Base-by-base conservation (phyloP, 768 basidiomycete genomes). In the Lentinula edodes region DNA sequence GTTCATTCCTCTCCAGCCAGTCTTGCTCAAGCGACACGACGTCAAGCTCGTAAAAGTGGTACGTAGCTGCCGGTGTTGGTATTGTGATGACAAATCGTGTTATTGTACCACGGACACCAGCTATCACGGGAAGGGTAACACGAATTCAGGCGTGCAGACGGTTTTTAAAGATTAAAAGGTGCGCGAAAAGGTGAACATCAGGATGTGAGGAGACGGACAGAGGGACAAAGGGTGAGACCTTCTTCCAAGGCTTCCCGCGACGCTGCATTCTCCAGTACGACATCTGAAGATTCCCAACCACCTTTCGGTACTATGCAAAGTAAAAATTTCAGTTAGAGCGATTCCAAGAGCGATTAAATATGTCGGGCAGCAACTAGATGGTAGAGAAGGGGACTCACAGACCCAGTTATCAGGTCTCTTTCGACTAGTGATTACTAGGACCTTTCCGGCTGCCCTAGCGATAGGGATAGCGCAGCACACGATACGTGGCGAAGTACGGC, bases 381-480 rank as follows among this genome's bases (percentile, higher is more conserved):
- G 28, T 12, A 59, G 13, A 9, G 32, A 51, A 38, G 16, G 5
- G 13, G 10, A 93, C 92, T 91, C 76, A 94, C 92, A 90, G 70
- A 94, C 90, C 92, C 92, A 94, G 61, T 79, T 72, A 69, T 91
- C 81, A 71, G 86, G 84, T 62, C 89, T 81, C 71, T 93, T 94
- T 62, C 92, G 83, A 73, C 90, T 91, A 23, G 92, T 93, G 67
- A 94, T 82, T 65, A 94, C 83, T 63, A 94, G 84, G 60, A 94
- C 83, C 72, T 92, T 90, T 72, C 85, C 85, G 6, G 86, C 84
- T 32, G 86, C 76, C 65, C 86, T 82, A 51, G 85, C 78, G 66
- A 94, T 91, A 59, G 92, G 92, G 61, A 94, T 94, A 55, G 92
- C 92, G 71, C 92, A 93, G 75, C 92, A 94, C 66, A 94, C 92